Base-by-base conservation (phyloP, 2,329 filamentous ascomycete genomes). In the Scedosporium aurantiacum region DNA sequence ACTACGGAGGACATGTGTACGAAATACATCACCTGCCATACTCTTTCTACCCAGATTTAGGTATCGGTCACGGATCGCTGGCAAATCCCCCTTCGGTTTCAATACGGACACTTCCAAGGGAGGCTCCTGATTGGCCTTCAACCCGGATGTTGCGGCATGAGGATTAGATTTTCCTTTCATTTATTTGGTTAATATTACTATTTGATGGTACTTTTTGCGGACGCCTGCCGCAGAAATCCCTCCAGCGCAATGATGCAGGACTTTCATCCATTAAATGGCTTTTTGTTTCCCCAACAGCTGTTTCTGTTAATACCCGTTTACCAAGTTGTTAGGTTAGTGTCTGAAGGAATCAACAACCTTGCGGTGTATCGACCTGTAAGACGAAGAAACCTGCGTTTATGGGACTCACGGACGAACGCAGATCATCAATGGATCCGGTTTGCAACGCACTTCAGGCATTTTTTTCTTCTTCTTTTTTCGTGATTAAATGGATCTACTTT, bases 161-260 rank as follows among this genome's bases (percentile, higher is more conserved):
- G 12, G 43, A 52, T 21, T 21, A 23, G 23, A 54, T 54, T 54
- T 54, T n/a, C n/a, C 50, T 23, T 54, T 54, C 50, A 54, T 54
- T 54, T 54, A 47, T 23, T 54, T 18, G 58, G 23, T 43, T 28
- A 45, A 32, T 57, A 14, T 21, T 14, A 40, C 21, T 57, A 57
- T 60, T 37, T 21, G 16, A 60, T 54, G 58, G 58, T 60, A 60
- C 58, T 60, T 60, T 58, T 60, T 60, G 58, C 43, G 23, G 18
- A 54, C 58, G 28, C 18, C 7, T 18, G 43, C 21, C 43, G 40
- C 25, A 50, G 25, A 60, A 60, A 60, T 54, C 21, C 50, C 50
- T 23, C 18, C 50, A 54, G 18, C 23, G 50, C 50, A 54, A 14
- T 6, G 12, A 54, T 14, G 50, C 50, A 54, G 23, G 18, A 47